Base-by-base conservation (phyloP, 257 asterid species). In the Nicotiana obtusifolia region DNA sequence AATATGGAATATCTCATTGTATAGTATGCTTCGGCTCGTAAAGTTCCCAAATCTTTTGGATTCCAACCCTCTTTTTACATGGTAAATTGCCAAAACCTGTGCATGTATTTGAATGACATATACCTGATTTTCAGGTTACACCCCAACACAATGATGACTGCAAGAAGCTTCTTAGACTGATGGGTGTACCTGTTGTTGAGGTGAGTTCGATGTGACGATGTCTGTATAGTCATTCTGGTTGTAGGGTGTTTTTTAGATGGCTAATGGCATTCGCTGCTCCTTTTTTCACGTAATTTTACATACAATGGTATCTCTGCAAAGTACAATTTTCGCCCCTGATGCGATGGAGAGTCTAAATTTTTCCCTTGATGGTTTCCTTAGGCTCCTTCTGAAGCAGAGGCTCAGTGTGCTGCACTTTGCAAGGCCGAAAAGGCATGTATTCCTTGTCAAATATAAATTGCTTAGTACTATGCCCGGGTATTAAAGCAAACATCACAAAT, bases 311-410 rank as follows among this genome's bases (percentile, higher is more conserved):
- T 24, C 10, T 73, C 62, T 47, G 24, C 44, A 75, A 75, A 75
- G 44, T 49, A 47, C 8, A 75, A 7, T 49, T 24, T 73, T 75
- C 24, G 9, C 26, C 79, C 69, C 64, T 80, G 37, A 75, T 84
- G 22, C 15, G 0, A 47, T 66, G 24, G 44, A 24, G 49, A 75
- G 41, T 49, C 79, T 24, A 37, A 80, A 47, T 13, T 54, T 31
- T 30, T 82, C 13, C 82, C 81, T 35, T 80, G 77, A 56, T 81
- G 80, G 71, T 71, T 83, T 86, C 65, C 60, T 49, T 81, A 95
- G 98, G 99, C 99, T 88, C 98, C 98, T 86, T 90, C 97, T 78
- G 99, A 96, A 92, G 99, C 99, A 80, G 99, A 94, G 88, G 98
- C 99, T 64, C 91, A 94, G 84, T 96, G 99, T 93, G 97, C 98